Conservation (phyloP, 768 basidiomycete genomes). For the Termitomyces sp. region DNA sequence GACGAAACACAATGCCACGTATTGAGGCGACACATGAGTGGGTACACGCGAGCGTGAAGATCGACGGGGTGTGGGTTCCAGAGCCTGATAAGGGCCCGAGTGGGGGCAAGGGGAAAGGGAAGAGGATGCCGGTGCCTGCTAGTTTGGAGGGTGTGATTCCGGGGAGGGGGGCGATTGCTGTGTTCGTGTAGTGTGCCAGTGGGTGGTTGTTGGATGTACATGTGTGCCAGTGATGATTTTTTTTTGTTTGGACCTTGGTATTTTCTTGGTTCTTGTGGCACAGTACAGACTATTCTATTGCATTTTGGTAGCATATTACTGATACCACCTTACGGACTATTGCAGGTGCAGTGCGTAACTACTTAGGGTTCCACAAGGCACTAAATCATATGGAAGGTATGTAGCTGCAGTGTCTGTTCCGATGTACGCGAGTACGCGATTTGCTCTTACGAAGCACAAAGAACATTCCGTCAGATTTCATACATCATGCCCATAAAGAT, state of each 20-base stretch:
- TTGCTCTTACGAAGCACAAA: no score
- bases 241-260: background rate
- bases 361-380: no score
- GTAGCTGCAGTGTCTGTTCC: no score
- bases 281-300: background rate
- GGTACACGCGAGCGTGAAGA: constrained; percentile 54
- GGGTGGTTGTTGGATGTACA: background rate
- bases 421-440: no score
- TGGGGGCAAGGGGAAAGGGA: constrained; percentile 15
- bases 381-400: no score
- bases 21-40: constrained; percentile 56
- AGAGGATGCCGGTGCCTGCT: background rate
- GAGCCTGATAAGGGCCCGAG: constrained; percentile 30
- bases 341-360: background rate
- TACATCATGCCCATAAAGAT: no score
- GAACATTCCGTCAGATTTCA: no score
- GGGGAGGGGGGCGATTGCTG: constrained; percentile 41
- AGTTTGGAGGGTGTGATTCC: constrained; percentile 7
- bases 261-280: background rate
- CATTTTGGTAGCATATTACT: background rate
- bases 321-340: background rate
- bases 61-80: constrained; percentile 60
- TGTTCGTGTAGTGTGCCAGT: constrained; percentile 39
- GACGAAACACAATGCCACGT: constrained; percentile 30
- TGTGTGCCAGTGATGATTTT: background rate